Percentiles rank a stretch among this genome's conserved stretches.
These are phyloP conservation scores for Magnolia officinalis DNA, from an alignment of 164 flowering plant species.

Conservation along the genomic window DNA sequence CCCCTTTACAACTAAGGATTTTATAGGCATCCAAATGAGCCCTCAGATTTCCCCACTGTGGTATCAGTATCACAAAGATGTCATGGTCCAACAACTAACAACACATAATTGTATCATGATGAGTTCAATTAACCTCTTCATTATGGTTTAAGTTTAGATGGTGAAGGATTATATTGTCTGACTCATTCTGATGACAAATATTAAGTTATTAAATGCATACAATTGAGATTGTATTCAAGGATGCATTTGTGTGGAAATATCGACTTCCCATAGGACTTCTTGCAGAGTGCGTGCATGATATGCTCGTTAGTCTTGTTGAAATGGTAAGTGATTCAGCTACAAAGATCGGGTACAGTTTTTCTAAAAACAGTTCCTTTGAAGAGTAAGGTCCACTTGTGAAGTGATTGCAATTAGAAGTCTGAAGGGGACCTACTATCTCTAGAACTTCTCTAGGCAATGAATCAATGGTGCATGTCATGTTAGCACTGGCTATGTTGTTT, in stretches of 20 bases:
- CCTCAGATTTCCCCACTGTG: constrained; percentile 3
- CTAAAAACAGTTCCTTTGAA: constrained; percentile 7
- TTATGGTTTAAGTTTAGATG: neutral
- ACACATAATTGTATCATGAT: neutral
- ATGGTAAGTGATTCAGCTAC: constrained; percentile 2
- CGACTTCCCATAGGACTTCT: neutral
- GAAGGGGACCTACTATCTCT: constrained; percentile 15
- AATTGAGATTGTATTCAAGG: constrained; percentile 1
- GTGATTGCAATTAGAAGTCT: neutral
- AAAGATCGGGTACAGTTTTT: constrained; percentile 9
- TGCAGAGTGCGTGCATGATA: neutral
- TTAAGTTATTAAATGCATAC: neutral
- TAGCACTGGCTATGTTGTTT: neutral
- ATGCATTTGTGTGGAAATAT: constrained; percentile 3
- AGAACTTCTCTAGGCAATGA: constrained; percentile 4
- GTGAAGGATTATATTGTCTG: neutral
- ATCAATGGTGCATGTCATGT: neutral
- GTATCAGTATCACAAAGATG: constrained; percentile 7
- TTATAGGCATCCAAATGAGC: no score
- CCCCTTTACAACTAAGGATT: no score
- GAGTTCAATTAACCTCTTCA: neutral
- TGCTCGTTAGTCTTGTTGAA: neutral
- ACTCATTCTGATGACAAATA: neutral
- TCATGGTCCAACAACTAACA: constrained; percentile 5
- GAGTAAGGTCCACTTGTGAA: constrained; percentile 7